A percentile compares a stretch with the other conserved stretches of the same genome.
These are phyloP conservation scores for Scleromitrula shiraiana DNA, from an alignment of 2,329 filamentous ascomycete species.

Conservation along the genomic window DNA sequence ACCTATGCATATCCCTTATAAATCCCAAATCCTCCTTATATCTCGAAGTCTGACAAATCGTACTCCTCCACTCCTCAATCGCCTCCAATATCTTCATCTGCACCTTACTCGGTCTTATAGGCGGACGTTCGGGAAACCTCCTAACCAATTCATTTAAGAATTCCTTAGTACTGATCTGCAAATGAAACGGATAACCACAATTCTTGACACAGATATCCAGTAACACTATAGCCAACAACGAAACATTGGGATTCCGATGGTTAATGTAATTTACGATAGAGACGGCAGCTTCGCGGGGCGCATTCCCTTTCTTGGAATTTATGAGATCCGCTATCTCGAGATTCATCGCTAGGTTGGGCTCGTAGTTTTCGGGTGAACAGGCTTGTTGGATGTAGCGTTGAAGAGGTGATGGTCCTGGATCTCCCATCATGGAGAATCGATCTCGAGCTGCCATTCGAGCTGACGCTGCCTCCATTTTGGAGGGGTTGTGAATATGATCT, in stretches of 20 bases:
- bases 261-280: slow-evolving; percentile 93
- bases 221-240: slow-evolving; percentile 79
- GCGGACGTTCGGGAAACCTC: slow-evolving; percentile 88
- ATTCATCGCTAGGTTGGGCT: slow-evolving; percentile 92
- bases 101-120: slow-evolving; percentile 75
- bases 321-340: slow-evolving; percentile 95
- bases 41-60: slow-evolving; percentile 94
- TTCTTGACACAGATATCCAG: slow-evolving; percentile 99
- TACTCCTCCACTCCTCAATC: slow-evolving; percentile 97
- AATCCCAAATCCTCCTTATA: slow-evolving; percentile 97
- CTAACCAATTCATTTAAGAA: slow-evolving; percentile 97
- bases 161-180: slow-evolving; percentile 97
- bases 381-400: slow-evolving; percentile 95
- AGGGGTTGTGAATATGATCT: too few species aligned
- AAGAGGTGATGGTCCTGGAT: slow-evolving; percentile 74
- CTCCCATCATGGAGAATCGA: slow-evolving; percentile 77
- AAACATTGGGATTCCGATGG: slow-evolving; percentile 92
- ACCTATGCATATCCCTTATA: slow-evolving; percentile 93
- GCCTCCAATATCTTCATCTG: slow-evolving; percentile 90
- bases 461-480: slow-evolving; percentile 84
- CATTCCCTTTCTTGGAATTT: slow-evolving; percentile 93
- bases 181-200: slow-evolving; percentile 96
- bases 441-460: slow-evolving; percentile 92
- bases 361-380: slow-evolving; percentile 94
- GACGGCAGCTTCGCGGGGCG: slow-evolving; percentile 89